Base-by-base conservation (phyloP, 192 early-diverging fungal species). In the Backusella circina region DNA sequence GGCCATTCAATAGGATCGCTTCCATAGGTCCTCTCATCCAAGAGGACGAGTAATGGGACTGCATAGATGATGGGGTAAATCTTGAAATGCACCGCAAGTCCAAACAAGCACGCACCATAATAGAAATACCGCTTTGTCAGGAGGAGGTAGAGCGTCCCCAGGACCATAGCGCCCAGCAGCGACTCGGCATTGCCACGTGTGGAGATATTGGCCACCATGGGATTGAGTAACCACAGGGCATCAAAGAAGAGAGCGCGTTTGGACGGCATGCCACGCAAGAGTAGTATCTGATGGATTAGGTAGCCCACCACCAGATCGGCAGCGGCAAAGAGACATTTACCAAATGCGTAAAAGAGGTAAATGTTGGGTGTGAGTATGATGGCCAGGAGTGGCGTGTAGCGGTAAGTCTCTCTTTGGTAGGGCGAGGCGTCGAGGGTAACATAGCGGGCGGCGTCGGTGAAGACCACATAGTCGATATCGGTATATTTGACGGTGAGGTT, bases 11-110 rank as follows among this genome's bases (percentile, higher is more conserved):
- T 28, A 35, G 82, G 77, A 23, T 78, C 70, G 2, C 54, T 26
- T 61, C 73, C 75, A 51, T 83, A 80, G 3, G 54, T 61, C 12
- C 69, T 66, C 41, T 86, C 86, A 74, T 90, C 88, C 72, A 94
- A 83, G 51, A 90, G 79, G 16, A 93, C 80, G 80, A 95, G 84
- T 33, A 99, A 71, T 1, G 96, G 94, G 0, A 97, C 75, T 4
- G 93, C 93, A 77, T 98, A 96, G n/a, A 99, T 92, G 67, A 97
- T 87, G 2, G 98, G 97, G 82, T 98, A 99, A 10, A 98, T 95
- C 79, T 99, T 99, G 54, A 98, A 90, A 81, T 99, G 98, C 30
- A 99, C 97, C 7, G 95, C 86, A 8, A 97, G 78, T 5, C 98
- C 98, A 86, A 95, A 98, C 38, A 94, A 51, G 21, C 90, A 82